phyloP scores from a whole-genome alignment of 2,329 filamentous ascomycete species.

The Diplodia corticola region DNA sequence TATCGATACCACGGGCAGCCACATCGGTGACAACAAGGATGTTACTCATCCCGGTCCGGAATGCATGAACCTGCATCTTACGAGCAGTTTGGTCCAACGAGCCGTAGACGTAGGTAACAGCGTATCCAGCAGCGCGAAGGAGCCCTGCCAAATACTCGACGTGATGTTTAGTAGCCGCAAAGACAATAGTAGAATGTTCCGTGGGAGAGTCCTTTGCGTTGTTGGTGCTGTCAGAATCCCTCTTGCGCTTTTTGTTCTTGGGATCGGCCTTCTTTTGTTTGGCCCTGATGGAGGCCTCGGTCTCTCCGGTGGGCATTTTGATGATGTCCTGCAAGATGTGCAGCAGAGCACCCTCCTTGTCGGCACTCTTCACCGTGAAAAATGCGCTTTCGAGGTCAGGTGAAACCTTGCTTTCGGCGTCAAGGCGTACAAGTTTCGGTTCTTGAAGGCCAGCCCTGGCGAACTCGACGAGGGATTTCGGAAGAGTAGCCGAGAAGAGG shows the following conservation, averaged over 20 bases:
- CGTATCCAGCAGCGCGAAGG: constrained; percentile 78
- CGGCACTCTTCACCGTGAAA: constrained; percentile 86
- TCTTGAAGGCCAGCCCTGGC: constrained; percentile 91
- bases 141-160: constrained; percentile 88
- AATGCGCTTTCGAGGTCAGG: constrained; percentile 95
- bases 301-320: constrained; percentile 73
- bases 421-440: constrained; percentile 82
- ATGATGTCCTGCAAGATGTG: constrained; percentile 91
- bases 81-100: constrained; percentile 91
- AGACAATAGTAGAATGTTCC: constrained; percentile 90
- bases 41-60: constrained; percentile 79
- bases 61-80: constrained; percentile 88
- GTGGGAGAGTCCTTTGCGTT: constrained; percentile 71
- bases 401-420: constrained; percentile 93
- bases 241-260: constrained; percentile 82
- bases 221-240: constrained; percentile 52
- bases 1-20: constrained; percentile 95
- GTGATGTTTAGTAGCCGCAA: constrained; percentile 93
- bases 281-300: constrained; percentile 52
- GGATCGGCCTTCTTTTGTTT: constrained; percentile 48
- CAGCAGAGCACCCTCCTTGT: constrained; percentile 90
- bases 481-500: constrained; percentile 92
- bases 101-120: constrained; percentile 92
- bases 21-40: constrained; percentile 96
- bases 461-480: constrained; percentile 93